These are phyloP conservation scores for Mycena albidolilacea DNA, from an alignment of 768 basidiomycete species.

Conservation along the genomic window DNA sequence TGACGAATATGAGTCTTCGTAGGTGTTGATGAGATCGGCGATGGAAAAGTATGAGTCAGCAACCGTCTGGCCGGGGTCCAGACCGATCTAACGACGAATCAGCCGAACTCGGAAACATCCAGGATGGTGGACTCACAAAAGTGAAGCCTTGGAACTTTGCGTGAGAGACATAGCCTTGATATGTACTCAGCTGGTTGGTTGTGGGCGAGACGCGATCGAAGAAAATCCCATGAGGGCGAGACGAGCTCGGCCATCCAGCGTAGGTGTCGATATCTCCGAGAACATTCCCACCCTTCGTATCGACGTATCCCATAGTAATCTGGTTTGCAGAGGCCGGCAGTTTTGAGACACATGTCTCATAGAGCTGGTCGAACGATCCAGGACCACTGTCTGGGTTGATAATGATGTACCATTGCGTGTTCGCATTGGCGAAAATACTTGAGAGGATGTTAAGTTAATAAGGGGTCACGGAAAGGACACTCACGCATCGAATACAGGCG, in stretches of 20 bases:
- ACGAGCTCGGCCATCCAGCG: not conserved
- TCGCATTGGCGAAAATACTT: slow-evolving; percentile 26
- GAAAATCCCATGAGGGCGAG: not conserved
- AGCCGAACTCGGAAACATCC: not conserved
- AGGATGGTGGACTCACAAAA: not conserved
- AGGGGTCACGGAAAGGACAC: not conserved
- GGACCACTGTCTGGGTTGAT: not conserved
- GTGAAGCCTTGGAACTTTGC: not conserved
- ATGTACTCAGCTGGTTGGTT: not conserved
- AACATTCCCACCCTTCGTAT: not conserved
- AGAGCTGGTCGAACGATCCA: not conserved
- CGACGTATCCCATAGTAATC: not conserved
- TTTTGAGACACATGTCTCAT: not conserved
- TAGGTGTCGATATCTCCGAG: not conserved
- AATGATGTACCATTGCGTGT: not conserved
- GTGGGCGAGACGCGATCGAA: not conserved
- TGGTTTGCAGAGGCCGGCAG: not conserved
- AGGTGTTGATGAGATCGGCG: not conserved
- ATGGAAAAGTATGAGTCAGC: not conserved
- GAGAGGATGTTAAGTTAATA: not conserved
- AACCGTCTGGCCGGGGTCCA: not conserved
- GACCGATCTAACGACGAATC: not conserved
- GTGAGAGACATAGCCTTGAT: slow-evolving; percentile 1
- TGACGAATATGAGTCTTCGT: too few relatives aligned
- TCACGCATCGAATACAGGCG: slow-evolving; percentile 25